A percentile compares a stretch with the other conserved stretches of the same genome.
Conservation (phyloP, 495 filamentous ascomycete species). For the Xylaria palmicola region DNA sequence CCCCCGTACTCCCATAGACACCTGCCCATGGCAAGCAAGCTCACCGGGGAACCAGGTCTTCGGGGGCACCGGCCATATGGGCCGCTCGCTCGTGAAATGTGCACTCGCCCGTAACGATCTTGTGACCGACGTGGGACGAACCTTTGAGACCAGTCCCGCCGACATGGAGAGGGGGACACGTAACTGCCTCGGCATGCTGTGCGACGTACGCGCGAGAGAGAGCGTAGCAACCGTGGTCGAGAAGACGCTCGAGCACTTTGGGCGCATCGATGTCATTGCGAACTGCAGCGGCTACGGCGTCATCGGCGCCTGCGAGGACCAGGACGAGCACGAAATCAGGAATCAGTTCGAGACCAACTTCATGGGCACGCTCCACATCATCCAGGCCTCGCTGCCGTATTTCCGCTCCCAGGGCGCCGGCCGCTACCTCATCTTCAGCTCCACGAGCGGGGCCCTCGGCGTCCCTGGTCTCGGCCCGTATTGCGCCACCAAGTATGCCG, state of each 20-base stretch:
- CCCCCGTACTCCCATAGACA: background rate
- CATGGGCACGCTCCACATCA: conserved; percentile 89
- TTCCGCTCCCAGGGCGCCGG: conserved; percentile 74
- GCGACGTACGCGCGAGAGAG: conserved; percentile 81
- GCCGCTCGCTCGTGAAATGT: conserved; percentile 80
- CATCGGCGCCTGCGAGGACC: conserved; percentile 94
- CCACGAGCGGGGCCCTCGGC: conserved; percentile 81
- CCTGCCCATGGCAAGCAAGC: background rate
- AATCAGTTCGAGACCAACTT: conserved; percentile 98
- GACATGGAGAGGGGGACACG: conserved; percentile 66
- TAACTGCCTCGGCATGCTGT: conserved; percentile 76
- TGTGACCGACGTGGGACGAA: conserved; percentile 84
- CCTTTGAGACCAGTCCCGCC: conserved; percentile 73
- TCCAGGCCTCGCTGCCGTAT: conserved; percentile 84
- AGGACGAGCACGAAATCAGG: conserved; percentile 89
- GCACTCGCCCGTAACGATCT: conserved; percentile 79
- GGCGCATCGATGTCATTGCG: conserved; percentile 81
- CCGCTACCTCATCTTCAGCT: conserved; percentile 90
- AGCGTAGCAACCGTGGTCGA: conserved; percentile 74
- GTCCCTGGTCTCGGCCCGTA: conserved; percentile 91
- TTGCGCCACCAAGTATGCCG: conserved; percentile 94
- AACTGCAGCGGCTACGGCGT: conserved; percentile 94
- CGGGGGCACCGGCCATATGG: conserved; percentile 94
- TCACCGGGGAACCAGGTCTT: conserved; percentile 61
- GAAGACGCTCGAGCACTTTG: conserved; percentile 67